Base-by-base conservation (phyloP, 352 stramenopile species). In the Globisporangium nagaii region DNA sequence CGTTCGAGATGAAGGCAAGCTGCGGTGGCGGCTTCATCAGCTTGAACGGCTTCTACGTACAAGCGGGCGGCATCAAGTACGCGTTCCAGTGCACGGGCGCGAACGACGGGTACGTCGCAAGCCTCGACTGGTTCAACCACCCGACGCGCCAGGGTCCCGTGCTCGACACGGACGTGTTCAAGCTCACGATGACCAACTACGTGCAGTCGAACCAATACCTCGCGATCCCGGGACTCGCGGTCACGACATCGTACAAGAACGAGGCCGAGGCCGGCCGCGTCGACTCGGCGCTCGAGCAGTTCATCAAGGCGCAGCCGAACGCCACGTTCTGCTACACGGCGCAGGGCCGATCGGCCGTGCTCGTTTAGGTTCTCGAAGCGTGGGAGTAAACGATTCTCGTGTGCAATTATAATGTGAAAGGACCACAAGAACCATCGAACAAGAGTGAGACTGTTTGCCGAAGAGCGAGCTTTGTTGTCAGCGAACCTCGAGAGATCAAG, bases 21-120 rank as follows among this genome's bases (percentile, higher is more conserved):
- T 88, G 80, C 43, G 80, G 73, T 15, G 64, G 44, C 40, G 65
- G 66, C 25, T 43, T 75, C 11, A 61, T 88, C 20, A 52, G 73
- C 19, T 55, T 71, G 35, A 88, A 90, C 58, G 79, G 79, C 30
- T 73, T 82, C 44, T 88, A 86, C 65, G 63, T 84, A 24, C 77
- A 90, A 53, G 61, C 74, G 20, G 70, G 70, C 3, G 77, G 77
- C 50, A 71, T 90, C 58, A 86, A 86, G 68, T 90, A 82, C 53
- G 66, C 63, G 13, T 90, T 82, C 64, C 73, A 63, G 53, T 90
- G 80, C 71, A 82, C 66, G 25, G 67, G 58, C 13, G 19, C 52
- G 30, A 55, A 52, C 13, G 53, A 36, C 1, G 80, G 80, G 25
- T 35, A 47, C 17, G 17, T 90, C 49, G 73, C 71, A 47, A 75